These are phyloP conservation scores for Pigoraptor vietnamica DNA, from an alignment of 78 protist species.

Conservation along the genomic window DNA sequence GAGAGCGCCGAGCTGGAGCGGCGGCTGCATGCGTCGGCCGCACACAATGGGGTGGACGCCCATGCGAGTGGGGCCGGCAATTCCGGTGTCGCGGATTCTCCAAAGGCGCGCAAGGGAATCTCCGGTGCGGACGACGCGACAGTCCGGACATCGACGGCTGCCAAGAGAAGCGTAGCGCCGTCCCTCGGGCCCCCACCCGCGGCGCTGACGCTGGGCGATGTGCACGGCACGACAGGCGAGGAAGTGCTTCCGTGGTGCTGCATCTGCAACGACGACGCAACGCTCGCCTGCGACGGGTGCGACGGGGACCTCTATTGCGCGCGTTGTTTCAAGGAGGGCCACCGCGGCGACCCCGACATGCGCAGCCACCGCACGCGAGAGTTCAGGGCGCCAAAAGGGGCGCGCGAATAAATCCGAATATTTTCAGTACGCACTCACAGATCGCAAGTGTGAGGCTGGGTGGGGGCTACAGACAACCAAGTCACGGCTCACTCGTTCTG, in stretches of 20 bases:
- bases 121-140: not conserved
- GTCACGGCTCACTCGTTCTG: too few species aligned
- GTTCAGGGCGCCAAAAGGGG: not conserved
- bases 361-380: not conserved
- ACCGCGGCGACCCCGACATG: not conserved
- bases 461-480: too few species aligned
- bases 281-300: not conserved
- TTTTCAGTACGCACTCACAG: too few species aligned
- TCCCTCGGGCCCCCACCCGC: too few species aligned
- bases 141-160: not conserved
- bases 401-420: too few species aligned
- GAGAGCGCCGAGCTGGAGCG: not conserved
- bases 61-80: not conserved
- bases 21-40: not conserved
- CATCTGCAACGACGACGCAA: constrained; percentile 3
- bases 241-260: not conserved
- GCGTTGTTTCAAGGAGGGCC: not conserved
- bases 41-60: not conserved
- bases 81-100: too few species aligned
- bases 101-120: not conserved
- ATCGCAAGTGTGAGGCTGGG: too few species aligned
- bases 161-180: too few species aligned
- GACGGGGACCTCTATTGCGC: not conserved
- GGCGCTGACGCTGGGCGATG: not conserved
- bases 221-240: not conserved